Percentiles rank a stretch among this genome's conserved stretches.
Conservation (phyloP, 257 asterid genomes). For the Solanum lycopersicoides region DNA sequence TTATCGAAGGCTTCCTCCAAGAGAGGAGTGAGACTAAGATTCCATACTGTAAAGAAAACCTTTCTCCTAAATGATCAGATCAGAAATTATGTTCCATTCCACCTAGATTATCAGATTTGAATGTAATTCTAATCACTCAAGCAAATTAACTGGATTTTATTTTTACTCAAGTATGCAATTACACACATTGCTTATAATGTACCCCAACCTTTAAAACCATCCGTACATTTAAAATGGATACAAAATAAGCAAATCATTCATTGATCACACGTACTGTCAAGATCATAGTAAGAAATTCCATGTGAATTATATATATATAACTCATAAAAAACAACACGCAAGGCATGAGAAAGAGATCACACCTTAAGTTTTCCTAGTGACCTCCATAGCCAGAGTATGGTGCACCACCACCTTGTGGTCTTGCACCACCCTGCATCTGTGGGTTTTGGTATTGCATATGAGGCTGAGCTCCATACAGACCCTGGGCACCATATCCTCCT, state of each 20-base stretch:
- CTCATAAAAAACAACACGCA: neutral
- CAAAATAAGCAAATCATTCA: neutral
- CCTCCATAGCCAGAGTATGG: slow-evolving; percentile 73
- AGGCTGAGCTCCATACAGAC: slow-evolving; percentile 67
- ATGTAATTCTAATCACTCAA: neutral
- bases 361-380: slow-evolving; percentile 56
- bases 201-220: neutral
- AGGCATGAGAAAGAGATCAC: neutral
- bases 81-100: neutral
- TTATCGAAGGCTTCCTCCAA: neutral
- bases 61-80: neutral
- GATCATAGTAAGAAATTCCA: neutral
- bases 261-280: neutral
- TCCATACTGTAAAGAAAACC: neutral
- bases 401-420: slow-evolving; percentile 96
- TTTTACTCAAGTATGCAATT: neutral
- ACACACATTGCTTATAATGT: neutral
- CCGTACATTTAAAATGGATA: neutral
- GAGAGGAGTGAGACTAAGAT: neutral
- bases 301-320: neutral
- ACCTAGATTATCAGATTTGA: neutral
- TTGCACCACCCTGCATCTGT: slow-evolving; percentile 71
- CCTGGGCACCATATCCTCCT: slow-evolving; percentile 60
- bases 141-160: neutral
- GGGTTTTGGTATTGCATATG: slow-evolving; percentile 69